Base-by-base conservation (phyloP, 2,329 filamentous ascomycete species). In the Penicillium psychrosexuale region DNA sequence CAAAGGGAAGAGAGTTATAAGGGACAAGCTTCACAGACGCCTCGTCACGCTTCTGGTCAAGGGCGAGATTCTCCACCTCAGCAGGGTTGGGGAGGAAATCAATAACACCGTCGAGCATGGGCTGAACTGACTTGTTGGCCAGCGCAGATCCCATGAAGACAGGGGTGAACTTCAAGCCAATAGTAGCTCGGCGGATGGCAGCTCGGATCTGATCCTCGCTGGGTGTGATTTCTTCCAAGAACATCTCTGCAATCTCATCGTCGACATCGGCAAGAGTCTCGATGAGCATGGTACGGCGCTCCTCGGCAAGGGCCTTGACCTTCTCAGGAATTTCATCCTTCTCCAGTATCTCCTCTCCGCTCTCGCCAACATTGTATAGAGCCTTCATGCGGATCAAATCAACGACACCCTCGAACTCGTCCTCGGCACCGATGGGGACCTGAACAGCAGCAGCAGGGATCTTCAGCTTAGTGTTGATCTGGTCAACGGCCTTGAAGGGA, bases 231-330 rank as follows among this genome's bases (percentile, higher is more conserved):
- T 97, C 94, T 4, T 96, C 92, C 50, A 99, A 78, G 80, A 92
- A 97, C 48, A 97, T 80, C 75, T 99, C 92, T 22, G 93, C 93
- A 57, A 99, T 97, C 74, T 97, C 92, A 65, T 99, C 94, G 69
- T 99, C 94, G 42, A 97, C 93, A 76, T 99, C 94, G 27, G 94
- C 94, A 51, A 99, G 82, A 63, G 92, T 96, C 78, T 97, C 94
- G 58, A 99, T 92, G 57, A 99, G 81, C 66, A 88, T 86, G 68
- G 87, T 85, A 59, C 92, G 84, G 78, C 91, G 91, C 79, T 97
- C 87, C 63, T 89, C 81, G 19, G 84, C 91, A 34, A 96, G 72
- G n/a, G 84, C 81, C 66, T 86, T 81, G 24, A 96, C 78, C 38
- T 91, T 84, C n/a, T 84, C 85, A 0, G 94, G 94, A 37, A 97